phyloP scores from a whole-genome alignment of 129 eudicot species.

The Flaveria trinervia region DNA sequence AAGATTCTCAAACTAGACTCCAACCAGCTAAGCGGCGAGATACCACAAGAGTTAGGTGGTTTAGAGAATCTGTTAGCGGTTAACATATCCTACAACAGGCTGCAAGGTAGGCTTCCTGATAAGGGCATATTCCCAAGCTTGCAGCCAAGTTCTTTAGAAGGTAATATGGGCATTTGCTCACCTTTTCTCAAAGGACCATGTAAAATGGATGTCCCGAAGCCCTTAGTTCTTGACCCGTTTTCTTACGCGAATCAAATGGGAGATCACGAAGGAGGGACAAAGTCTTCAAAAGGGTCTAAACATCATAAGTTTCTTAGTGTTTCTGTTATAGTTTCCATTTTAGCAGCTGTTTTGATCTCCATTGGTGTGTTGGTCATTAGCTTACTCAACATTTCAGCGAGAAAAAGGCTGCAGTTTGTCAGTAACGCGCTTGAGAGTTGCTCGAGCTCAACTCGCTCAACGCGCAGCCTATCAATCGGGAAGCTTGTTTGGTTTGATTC shows the following conservation, averaged over 20 bases:
- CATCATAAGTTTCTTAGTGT: constrained; percentile 77
- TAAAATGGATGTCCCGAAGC: constrained; percentile 73
- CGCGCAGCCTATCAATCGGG: constrained; percentile 55
- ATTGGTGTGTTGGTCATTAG: constrained; percentile 69
- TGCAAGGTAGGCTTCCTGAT: constrained; percentile 75
- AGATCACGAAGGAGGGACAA: constrained; percentile 25
- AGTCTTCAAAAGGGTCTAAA: constrained; percentile 16
- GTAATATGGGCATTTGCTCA: constrained; percentile 81
- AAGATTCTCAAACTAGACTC: constrained; percentile 82
- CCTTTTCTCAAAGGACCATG: constrained; percentile 85
- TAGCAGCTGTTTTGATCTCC: constrained; percentile 72
- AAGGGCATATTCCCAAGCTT: constrained; percentile 70
- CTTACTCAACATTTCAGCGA: constrained; percentile 73
- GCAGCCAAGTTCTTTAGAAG: constrained; percentile 64
- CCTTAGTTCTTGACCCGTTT: constrained; percentile 81
- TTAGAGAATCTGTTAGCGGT: constrained; percentile 74
- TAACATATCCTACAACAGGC: constrained; percentile 82
- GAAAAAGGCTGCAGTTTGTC: constrained; percentile 66
- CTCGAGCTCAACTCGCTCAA: constrained; percentile 70
- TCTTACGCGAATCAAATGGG: constrained; percentile 55
- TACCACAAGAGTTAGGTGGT: constrained; percentile 76
- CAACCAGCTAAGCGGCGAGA: constrained; percentile 79
- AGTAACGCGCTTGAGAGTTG: constrained; percentile 84
- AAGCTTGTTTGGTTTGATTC: constrained; percentile 77
- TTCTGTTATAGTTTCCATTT: constrained; percentile 76